Conservation (phyloP, 192 early-diverging fungal species). For the Coemansia sp. region DNA sequence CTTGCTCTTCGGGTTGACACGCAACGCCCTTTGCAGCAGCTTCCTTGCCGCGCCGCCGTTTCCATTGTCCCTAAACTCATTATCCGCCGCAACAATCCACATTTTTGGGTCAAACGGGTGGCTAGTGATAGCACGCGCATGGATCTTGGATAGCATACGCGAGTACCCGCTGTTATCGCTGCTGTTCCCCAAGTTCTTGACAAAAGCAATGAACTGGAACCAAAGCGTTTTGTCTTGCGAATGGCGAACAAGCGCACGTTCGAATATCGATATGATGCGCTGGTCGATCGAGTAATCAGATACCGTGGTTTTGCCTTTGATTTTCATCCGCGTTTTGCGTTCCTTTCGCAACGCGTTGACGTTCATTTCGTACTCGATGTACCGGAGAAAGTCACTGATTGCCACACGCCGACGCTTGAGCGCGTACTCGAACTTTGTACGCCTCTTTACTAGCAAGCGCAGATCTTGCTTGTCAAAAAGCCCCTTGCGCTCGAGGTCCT, state of each 20-base stretch:
- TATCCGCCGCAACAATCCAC: slow-evolving; percentile 91
- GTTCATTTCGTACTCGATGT: slow-evolving; percentile 96
- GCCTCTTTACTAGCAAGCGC: slow-evolving; percentile 82
- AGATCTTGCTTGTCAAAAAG: slow-evolving; percentile 87
- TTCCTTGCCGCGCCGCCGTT: slow-evolving; percentile 79
- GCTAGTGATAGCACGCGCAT: slow-evolving; percentile 81
- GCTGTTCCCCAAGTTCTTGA: slow-evolving; percentile 55
- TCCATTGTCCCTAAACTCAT: slow-evolving; percentile 83
- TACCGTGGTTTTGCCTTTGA: slow-evolving; percentile 55
- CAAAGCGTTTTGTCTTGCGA: slow-evolving; percentile 79
- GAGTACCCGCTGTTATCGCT: slow-evolving; percentile 37
- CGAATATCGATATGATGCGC: slow-evolving; percentile 81
- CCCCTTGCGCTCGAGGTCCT: slow-evolving; percentile 80
- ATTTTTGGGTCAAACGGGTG: slow-evolving; percentile 81
- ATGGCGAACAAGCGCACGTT: slow-evolving; percentile 77
- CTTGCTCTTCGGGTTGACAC: slow-evolving; percentile 73
- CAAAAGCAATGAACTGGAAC: slow-evolving; percentile 91
- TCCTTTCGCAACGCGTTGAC: slow-evolving; percentile 81
- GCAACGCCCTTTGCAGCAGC: slow-evolving; percentile 83
- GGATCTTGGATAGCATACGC: slow-evolving; percentile 68
- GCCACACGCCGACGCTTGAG: slow-evolving; percentile 75
- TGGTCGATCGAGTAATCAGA: slow-evolving; percentile 75
- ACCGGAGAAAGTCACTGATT: slow-evolving; percentile 82
- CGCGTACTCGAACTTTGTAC: slow-evolving; percentile 87
- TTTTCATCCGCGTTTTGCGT: slow-evolving; percentile 68